Percentiles rank a stretch among this genome's conserved stretches.
phyloP scores from a whole-genome alignment of 2,329 filamentous ascomycete species.

The Fusarium subtropicale region DNA sequence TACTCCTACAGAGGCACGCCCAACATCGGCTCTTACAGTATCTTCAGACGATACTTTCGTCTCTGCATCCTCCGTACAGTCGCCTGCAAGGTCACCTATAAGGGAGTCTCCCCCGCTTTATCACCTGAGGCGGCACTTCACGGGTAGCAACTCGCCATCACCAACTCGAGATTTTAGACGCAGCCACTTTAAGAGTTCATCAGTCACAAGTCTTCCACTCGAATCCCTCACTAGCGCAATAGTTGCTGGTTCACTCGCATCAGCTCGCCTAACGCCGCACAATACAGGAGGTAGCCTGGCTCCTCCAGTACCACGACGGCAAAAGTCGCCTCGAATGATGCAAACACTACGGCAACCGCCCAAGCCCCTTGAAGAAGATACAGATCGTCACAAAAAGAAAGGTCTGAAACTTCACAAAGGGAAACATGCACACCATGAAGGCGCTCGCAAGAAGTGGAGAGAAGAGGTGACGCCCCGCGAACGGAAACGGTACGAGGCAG shows the following conservation, averaged over 20 bases:
- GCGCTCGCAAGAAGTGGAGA: slow-evolving; percentile 79
- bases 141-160: slow-evolving; percentile 51
- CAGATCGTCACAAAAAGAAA: slow-evolving; percentile 62
- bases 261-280: slow-evolving; percentile 64
- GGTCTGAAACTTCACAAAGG: slow-evolving; percentile 62
- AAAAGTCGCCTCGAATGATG: slow-evolving; percentile 66
- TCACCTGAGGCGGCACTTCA: slow-evolving; percentile 25
- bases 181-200: slow-evolving; percentile 44
- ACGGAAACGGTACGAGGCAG: slow-evolving; percentile 83
- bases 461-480: slow-evolving; percentile 78
- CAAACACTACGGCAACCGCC: slow-evolving; percentile 73
- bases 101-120: slow-evolving; percentile 45
- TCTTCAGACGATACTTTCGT: slow-evolving; percentile 62
- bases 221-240: slow-evolving; percentile 79
- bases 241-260: slow-evolving; percentile 78
- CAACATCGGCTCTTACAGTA: slow-evolving; percentile 46
- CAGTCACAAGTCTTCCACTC: slow-evolving; percentile 61
- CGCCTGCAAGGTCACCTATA: slow-evolving; percentile 49
- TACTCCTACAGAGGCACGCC: slow-evolving; percentile 26
- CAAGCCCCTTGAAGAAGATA: slow-evolving; percentile 64
- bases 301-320: slow-evolving; percentile 56
- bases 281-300: slow-evolving; percentile 54
- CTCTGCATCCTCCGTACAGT: slow-evolving; percentile 54
- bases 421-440: slow-evolving; percentile 82
- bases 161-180: slow-evolving; percentile 53